Evolutionary conservation across 805 yeast species (phyloP), one percentile per base, ranked within the genome.

Genomic region (Hanseniaspora lindneri): DNA sequence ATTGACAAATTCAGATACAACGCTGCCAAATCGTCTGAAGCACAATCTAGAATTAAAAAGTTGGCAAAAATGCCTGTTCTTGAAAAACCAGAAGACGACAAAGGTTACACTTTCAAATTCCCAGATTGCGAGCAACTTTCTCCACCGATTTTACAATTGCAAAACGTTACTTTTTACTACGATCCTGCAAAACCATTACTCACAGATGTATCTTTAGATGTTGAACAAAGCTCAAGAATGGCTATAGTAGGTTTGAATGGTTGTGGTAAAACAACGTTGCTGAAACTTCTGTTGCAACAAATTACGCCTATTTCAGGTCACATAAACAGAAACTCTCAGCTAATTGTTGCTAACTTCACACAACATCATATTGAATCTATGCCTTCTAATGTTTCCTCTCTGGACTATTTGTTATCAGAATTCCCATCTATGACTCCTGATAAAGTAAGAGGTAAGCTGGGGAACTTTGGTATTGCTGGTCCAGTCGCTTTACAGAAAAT

Each of bases 181-280:
- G 66, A 68, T 41, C 79, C 82, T 6, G 68, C 70, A 2, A 78
- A 77, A 49, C 67, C 85, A 27, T 65, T 88, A 51, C 67, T 89
- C 54, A 72, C 73, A 27, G 70, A 85, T 56, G 96, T 88, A 36
- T 95, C 88, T 55, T 65, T 92, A 53, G 94, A 86, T 55, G 85
- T 92, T 48, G 95, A 85, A 65, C 72, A 89, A 84, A 84, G 88
- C 58, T 87, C 96, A 1, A 76, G 99, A 64, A 83, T 92, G 58
- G 98, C 97, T 0, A 72, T 92, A 52, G 95, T 92, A 52, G 99
- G 99, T 74, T 97, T 96, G 52, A 92, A 92, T 63, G 99, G 99
- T 70, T 85, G 96, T 61, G 99, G 99, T 83, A 92, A 92, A 65
- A 88, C 98, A 10, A 92, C 99, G 2, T 70, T 92, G 53, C 73